Conservation (phyloP, 768 basidiomycete genomes). For the Coprinopsis cinerea region DNA sequence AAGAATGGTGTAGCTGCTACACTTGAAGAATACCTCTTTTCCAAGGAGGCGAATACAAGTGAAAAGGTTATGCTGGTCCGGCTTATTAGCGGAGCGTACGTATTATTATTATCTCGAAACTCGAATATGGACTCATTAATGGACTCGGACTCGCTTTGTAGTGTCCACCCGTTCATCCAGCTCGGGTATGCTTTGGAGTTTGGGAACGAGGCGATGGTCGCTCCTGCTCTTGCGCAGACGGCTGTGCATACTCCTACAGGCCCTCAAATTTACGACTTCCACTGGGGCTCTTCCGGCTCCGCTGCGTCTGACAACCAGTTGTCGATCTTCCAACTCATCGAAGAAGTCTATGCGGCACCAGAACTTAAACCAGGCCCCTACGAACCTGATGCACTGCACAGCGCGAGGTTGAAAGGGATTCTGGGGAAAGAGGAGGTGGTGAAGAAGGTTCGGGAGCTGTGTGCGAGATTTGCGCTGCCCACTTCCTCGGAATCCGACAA, state of each 20-base stretch:
- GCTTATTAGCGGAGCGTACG: constrained; percentile 30
- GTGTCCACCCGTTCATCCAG: constrained; percentile 52
- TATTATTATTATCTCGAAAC: constrained; percentile 7
- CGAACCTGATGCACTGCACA: constrained; percentile 37
- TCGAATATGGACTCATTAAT: too few relatives aligned
- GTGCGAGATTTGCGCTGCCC: constrained; percentile 37
- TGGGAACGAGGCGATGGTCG: constrained; percentile 41
- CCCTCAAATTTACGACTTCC: constrained; percentile 28
- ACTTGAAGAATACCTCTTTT: constrained; percentile 46
- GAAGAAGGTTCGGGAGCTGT: constrained; percentile 31
- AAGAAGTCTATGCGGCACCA: constrained; percentile 44
- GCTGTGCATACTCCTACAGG: constrained; percentile 31
- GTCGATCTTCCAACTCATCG: constrained; percentile 47
- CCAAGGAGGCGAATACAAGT: constrained; percentile 25
- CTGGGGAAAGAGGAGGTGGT: too few relatives aligned
- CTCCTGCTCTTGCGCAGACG: constrained; percentile 47
- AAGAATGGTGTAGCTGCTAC: constrained; percentile 30
- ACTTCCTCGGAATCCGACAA: constrained; percentile 32
- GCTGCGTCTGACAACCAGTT: constrained; percentile 24
- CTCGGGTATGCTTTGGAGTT: constrained; percentile 57
- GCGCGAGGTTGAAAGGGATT: constrained; percentile 26
- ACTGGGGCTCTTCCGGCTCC: constrained; percentile 1
- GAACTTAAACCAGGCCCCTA: constrained; percentile 47
- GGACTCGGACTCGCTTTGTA: constrained; percentile 21
- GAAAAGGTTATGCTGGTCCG: constrained; percentile 31